phyloP scores from a whole-genome alignment of 2,329 filamentous ascomycete species.

The Ophiocordyceps camponoti-saundersi region DNA sequence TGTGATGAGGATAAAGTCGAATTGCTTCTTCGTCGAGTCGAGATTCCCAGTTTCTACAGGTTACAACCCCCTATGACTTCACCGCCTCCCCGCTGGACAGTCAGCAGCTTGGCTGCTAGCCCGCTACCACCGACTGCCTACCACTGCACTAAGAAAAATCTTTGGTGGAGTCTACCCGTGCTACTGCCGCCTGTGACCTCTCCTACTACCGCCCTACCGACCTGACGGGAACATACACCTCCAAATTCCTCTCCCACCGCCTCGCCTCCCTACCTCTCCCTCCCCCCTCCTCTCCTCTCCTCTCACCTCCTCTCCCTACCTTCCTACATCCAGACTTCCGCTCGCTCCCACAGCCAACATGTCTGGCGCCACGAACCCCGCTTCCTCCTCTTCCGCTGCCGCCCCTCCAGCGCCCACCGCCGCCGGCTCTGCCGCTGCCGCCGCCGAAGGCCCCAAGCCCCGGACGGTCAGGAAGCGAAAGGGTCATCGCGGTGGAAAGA shows the following conservation, averaged over 20 bases:
- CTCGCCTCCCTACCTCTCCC: not conserved
- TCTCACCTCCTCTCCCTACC: not conserved
- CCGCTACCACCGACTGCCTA: no score
- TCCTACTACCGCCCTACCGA: no score
- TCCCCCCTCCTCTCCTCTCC: not conserved
- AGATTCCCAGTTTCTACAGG: no score
- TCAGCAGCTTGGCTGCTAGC: no score
- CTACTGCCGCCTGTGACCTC: not conserved
- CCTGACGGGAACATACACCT: not conserved
- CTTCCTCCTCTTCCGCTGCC: conserved; percentile 5
- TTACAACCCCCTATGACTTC: no score
- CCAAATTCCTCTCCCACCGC: not conserved
- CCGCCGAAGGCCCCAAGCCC: conserved; percentile 3
- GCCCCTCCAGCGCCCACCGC: not conserved
- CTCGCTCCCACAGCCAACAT: not conserved
- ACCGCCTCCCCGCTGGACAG: no score
- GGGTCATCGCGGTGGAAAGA: conserved; percentile 61
- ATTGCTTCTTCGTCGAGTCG: no score
- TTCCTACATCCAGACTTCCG: not conserved
- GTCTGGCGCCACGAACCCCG: not conserved
- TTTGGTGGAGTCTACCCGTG: no score
- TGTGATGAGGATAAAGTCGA: no score
- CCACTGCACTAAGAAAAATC: no score
- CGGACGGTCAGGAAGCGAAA: conserved; percentile 40
- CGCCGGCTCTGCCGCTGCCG: conserved; percentile 1